Evolutionary conservation across 768 basidiomycete genomes (phyloP), one percentile per base, ranked within the genome.

Genomic region (Cyclocybe cylindracea): DNA sequence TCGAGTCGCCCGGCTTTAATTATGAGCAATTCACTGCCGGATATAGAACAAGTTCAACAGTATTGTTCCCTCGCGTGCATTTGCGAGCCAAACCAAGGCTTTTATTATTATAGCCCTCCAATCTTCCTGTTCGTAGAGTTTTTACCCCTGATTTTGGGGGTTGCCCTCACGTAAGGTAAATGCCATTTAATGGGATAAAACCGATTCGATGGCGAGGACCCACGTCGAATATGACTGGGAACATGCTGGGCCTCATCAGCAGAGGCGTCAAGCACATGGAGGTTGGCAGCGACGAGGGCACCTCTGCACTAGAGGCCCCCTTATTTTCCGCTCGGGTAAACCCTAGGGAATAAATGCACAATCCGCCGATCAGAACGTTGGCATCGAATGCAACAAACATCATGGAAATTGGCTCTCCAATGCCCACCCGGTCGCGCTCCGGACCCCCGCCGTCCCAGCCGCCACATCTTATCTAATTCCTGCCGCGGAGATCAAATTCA

Each of bases 21-120:
- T 24, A 24, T 82, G 80, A 83, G 80, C 78, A 78, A 80, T 77
- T 76, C 73, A 77, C 78, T 80, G 75, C 84, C 84, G 82, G 78
- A 84, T 84, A 74, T 84, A 84, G 84, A 78, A 78, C 76, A 70
- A 71, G 66, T 72, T 66, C 72, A 75, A 75, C 71, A 78, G 77
- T 83, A 83, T 83, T 84, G 61, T 85, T 84, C 78, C 75, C 78
- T 82, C 79, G 83, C 80, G 79, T 83, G 80, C 75, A 80, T 75
- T 78, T 76, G 66, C 63, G 64, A 62, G 61, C 78, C 74, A 80
- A 82, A 79, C 71, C 69, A 65, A 75, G 73, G 70, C 72, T 73
- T 78, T 83, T 74, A 71, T 78, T 79, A 82, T 79, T 78, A 79
- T 80, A 73, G 66, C 70, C 60, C 54, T 61, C 67, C 75, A 73